A percentile compares a stretch with the other conserved stretches of the same genome.
Conservation (phyloP, 2,329 filamentous ascomycete species). For the Fusarium longipes region DNA sequence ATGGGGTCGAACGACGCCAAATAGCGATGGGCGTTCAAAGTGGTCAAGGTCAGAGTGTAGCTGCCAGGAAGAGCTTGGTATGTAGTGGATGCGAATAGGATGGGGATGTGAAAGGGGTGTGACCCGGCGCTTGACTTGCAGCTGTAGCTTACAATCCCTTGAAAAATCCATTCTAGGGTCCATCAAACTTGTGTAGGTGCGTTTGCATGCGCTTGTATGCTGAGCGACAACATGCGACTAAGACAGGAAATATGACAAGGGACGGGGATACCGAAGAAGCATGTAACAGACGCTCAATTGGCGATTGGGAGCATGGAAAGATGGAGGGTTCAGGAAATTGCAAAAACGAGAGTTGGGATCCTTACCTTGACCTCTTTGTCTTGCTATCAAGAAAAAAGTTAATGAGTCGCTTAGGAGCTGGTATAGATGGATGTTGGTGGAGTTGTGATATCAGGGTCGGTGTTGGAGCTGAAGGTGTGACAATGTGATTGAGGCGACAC, state of each 20-base stretch:
- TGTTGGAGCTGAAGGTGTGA: constrained; percentile 41
- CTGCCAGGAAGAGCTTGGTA: constrained; percentile 38
- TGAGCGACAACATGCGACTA: constrained; percentile 37
- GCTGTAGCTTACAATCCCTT: constrained; percentile 45
- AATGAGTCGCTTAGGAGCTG: constrained; percentile 28
- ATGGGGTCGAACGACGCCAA: constrained; percentile 43
- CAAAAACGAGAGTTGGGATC: constrained; percentile 2
- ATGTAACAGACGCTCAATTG: constrained; percentile 24
- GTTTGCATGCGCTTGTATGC: constrained; percentile 32
- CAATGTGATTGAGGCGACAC: constrained; percentile 42
- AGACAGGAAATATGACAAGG: constrained; percentile 17
- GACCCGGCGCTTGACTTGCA: constrained; percentile 50
- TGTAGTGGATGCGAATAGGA: constrained; percentile 45
- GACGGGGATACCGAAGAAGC: constrained; percentile 8
- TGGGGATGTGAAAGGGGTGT: constrained; percentile 46
- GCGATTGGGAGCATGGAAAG: constrained; percentile 8
- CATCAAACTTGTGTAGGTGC: constrained; percentile 23
- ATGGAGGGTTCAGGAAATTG: background rate
- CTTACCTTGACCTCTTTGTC: constrained; percentile 19
- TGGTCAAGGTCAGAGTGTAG: constrained; percentile 34
- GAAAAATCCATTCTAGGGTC: constrained; percentile 38
- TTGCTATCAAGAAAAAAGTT: constrained; percentile 19
- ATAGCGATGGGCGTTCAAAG: constrained; percentile 42
- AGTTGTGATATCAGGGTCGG: constrained; percentile 34
- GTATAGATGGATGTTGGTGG: constrained; percentile 30